Evolutionary conservation across 2,329 filamentous ascomycete species (phyloP).

Genomic region (Penicillium sp.): DNA sequence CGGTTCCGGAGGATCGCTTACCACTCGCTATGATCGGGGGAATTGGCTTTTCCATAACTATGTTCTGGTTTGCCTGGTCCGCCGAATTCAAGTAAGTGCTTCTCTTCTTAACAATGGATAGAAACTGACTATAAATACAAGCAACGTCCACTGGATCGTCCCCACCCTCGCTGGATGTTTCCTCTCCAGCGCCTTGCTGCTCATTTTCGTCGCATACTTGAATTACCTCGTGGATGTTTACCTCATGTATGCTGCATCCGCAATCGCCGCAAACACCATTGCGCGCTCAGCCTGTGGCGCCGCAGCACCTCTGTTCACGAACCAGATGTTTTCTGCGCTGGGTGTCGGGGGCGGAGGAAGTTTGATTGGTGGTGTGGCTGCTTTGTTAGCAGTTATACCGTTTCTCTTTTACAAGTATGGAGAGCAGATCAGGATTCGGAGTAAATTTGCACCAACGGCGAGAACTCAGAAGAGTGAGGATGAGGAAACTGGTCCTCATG

Average conservation of each 20-base stretch:
- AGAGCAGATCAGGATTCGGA: constrained; percentile 38
- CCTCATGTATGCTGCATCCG: constrained; percentile 29
- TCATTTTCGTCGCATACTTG: constrained; percentile 50
- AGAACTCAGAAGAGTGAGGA: background rate
- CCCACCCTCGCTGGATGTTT: constrained; percentile 44
- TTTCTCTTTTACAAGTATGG: constrained; percentile 44
- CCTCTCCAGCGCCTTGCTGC: constrained; percentile 38
- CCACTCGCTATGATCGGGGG: constrained; percentile 20
- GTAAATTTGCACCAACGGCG: constrained; percentile 36
- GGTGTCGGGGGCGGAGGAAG: constrained; percentile 22
- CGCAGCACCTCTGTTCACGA: constrained; percentile 21
- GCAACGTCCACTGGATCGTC: constrained; percentile 43
- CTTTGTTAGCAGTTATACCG: constrained; percentile 22
- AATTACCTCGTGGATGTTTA: constrained; percentile 54
- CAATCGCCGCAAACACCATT: constrained; percentile 22
- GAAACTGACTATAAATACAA: background rate
- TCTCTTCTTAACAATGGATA: background rate
- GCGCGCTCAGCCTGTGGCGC: constrained; percentile 20
- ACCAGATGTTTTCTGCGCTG: constrained; percentile 20
- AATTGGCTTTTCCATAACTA: constrained; percentile 30
- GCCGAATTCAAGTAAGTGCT: constrained; percentile 24
- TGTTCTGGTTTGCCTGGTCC: constrained; percentile 45
- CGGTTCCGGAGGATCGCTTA: constrained; percentile 18
- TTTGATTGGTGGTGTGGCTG: constrained; percentile 21
- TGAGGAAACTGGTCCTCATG: background rate